Conservation (phyloP, 1,139 yeast genomes). For the Candida smagusa region DNA sequence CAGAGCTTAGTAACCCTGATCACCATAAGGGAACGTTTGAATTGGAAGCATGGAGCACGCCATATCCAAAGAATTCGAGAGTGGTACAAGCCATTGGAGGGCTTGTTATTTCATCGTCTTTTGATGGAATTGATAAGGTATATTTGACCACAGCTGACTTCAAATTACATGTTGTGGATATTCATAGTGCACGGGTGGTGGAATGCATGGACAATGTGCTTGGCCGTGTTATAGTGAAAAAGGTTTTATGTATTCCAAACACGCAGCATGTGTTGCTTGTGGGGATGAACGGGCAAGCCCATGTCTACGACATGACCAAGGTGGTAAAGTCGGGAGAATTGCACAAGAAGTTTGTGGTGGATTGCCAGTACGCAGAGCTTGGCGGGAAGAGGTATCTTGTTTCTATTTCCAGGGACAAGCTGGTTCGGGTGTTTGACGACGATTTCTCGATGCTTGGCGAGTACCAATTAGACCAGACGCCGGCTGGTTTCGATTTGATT, state of each 20-base stretch:
- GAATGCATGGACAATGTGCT: conserved; percentile 12
- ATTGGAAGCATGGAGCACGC: conserved; percentile 27
- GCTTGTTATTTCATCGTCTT: conserved; percentile 23
- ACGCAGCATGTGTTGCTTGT: conserved; percentile 21
- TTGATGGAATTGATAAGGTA: conserved; percentile 9
- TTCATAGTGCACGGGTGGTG: conserved; percentile 12
- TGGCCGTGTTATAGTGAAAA: conserved; percentile 34
- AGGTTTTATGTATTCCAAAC: conserved; percentile 19
- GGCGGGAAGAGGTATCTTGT: conserved; percentile 34
- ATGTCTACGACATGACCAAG: conserved; percentile 12
- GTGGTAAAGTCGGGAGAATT: conserved; percentile 14
- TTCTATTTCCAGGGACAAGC: conserved; percentile 64
- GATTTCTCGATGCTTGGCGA: conserved; percentile 1
- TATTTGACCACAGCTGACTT: conserved; percentile 26
- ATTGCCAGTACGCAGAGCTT: conserved; percentile 20
- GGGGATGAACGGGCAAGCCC: conserved; percentile 40
- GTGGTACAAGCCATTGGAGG: conserved; percentile 14
- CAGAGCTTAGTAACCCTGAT: conserved; percentile 15
- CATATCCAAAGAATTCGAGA: conserved; percentile 22
- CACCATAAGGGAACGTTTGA: conserved; percentile 10
- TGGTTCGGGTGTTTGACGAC: conserved; percentile 27
- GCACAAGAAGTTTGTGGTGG: conserved; percentile 34
- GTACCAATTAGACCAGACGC: conserved; percentile 6
- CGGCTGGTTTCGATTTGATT: conserved; percentile 41
- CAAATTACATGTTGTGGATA: conserved; percentile 20